Conservation (phyloP, 163 green algal species). For the Coccomyxa subellipsoidea region DNA sequence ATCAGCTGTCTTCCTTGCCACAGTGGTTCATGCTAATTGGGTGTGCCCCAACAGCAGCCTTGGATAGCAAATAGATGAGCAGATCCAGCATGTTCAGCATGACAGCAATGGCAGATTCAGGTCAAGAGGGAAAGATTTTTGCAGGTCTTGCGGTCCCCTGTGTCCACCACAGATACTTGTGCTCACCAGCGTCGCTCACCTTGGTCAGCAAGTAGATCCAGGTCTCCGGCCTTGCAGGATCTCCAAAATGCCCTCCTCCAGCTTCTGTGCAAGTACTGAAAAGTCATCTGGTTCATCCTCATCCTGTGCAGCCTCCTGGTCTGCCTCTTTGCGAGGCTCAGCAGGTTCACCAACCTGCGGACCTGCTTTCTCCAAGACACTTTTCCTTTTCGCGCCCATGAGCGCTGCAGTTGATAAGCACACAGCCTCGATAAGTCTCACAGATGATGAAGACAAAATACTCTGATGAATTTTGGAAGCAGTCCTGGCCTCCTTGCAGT, state of each 20-base stretch:
- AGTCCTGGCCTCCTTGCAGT: neutral
- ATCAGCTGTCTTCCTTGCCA: too few relatives aligned
- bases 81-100: too few relatives aligned
- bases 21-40: too few relatives aligned
- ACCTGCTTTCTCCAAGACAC: neutral
- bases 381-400: neutral
- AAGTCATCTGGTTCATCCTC: neutral
- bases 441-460: neutral
- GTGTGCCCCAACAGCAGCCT: too few relatives aligned
- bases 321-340: neutral
- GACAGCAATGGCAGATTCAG: too few relatives aligned
- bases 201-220: conserved; percentile 38
- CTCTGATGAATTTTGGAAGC: neutral
- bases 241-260: conserved; percentile 33
- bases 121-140: too few relatives aligned
- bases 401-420: neutral
- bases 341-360: neutral
- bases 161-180: too few relatives aligned
- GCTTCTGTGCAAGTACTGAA: neutral
- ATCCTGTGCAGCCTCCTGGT: neutral
- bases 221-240: conserved; percentile 20
- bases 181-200: too few relatives aligned
- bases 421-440: neutral
- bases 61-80: too few relatives aligned
- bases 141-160: too few relatives aligned